Evolutionary conservation across 495 filamentous ascomycete species (phyloP).

Genomic region (Aspergillus hancockii): DNA sequence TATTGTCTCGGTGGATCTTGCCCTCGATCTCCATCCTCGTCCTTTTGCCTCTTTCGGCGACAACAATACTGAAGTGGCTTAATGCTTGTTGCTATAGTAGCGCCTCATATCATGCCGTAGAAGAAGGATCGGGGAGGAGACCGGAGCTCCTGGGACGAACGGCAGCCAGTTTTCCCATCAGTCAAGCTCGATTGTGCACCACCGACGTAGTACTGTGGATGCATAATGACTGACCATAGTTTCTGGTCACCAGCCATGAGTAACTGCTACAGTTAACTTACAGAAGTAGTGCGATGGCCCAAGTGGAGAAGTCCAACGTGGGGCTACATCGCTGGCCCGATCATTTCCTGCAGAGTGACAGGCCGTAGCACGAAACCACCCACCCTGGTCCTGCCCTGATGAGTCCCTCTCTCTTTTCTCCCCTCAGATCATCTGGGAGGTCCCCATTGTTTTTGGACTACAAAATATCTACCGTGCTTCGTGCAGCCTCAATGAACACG

Average conservation of each 20-base stretch:
- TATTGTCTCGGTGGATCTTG: not conserved
- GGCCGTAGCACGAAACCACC: not conserved
- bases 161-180: not conserved
- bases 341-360: conserved; percentile 5
- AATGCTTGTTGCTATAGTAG: conserved; percentile 1
- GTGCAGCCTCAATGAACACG: conserved; percentile 3
- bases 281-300: not conserved
- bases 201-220: not conserved
- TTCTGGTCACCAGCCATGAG: not conserved
- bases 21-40: not conserved
- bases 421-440: not conserved
- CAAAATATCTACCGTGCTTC: not conserved
- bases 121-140: not conserved
- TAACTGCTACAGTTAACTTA: not conserved
- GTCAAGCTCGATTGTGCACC: not conserved
- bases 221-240: not conserved
- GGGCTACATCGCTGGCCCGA: conserved; percentile 4
- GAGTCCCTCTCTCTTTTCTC: not conserved
- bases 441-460: not conserved
- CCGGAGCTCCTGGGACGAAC: not conserved
- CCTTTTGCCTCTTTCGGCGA: not conserved
- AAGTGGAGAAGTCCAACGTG: conserved; percentile 3
- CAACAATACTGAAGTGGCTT: not conserved
- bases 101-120: not conserved
- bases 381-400: not conserved